Base-by-base conservation (phyloP, 2,329 filamentous ascomycete species). In the Penicillium expansum region DNA sequence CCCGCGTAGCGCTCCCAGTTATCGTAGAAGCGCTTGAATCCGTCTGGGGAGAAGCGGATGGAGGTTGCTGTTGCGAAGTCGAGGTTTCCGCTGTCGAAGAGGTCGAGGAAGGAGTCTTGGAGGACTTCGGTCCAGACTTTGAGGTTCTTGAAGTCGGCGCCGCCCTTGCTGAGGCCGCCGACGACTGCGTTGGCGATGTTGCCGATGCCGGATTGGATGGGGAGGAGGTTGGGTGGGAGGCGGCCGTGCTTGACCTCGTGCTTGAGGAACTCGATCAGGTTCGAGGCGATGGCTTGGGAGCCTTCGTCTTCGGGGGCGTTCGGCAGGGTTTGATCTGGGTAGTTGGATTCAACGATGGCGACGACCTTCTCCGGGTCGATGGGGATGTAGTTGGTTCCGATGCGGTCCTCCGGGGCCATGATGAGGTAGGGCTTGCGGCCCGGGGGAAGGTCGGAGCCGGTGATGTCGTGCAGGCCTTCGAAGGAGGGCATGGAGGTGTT, bases 51-150 rank as follows among this genome's bases (percentile, higher is more conserved):
- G 83, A 96, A 95, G 66, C 91, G 90, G 69, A 95, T 91, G 3
- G 89, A 92, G 7, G 91, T 96, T 38, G 91, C 91, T 0, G 91
- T 96, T 43, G 91, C 92, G 68, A 94, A 96, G 77, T 95, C 90
- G 20, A 96, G 83, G 70, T 90, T 87, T 27, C 91, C 91, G 58
- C 85, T 89, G 80, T 96, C 92, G 76, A 96, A 95, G 53, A 96
- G 88, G 73, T 96, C 92, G 24, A 96, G 84, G 85, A 96, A 96
- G 22, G 89, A 92, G 73, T 96, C 91, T 78, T 96, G 91, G 56
- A 96, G 86, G 47, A 96, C 91, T 76, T 96, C 91, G 24, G 92
- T 96, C 92, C 91, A 96, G 38, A 96, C 92, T 72, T 89, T 92
- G 56, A 96, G 83, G 78, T 95, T 90, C 71, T 85, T 84, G 82